Evolutionary conservation across 2,329 filamentous ascomycete genomes (phyloP).

Genomic region (Graphium sp.): DNA sequence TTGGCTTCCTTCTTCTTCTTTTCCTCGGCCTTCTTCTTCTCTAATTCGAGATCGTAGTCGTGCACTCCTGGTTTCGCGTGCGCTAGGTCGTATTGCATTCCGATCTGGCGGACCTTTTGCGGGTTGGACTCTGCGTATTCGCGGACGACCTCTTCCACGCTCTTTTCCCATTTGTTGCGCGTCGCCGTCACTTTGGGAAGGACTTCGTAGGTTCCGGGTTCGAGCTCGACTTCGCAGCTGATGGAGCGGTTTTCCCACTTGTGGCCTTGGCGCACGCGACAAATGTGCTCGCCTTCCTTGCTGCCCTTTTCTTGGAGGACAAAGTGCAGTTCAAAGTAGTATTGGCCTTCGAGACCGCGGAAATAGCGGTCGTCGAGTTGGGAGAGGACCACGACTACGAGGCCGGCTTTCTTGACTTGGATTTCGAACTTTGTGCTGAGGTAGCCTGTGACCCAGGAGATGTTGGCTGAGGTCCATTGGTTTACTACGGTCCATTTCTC

Average conservation of each 20-base stretch:
- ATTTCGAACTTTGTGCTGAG: conserved; percentile 24
- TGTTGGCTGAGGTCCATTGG: conserved; percentile 23
- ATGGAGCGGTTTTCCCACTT: conserved; percentile 41
- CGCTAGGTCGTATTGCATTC: conserved; percentile 42
- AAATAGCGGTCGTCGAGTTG: conserved; percentile 30
- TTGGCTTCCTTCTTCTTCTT: conserved; percentile 12
- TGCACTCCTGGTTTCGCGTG: conserved; percentile 38
- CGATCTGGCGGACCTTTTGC: conserved; percentile 46
- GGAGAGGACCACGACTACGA: conserved; percentile 23
- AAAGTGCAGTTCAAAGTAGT: conserved; percentile 23
- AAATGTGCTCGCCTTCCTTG: conserved; percentile 13
- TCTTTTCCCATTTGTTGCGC: conserved; percentile 21
- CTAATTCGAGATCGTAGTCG: conserved; percentile 25
- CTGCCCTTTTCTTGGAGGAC: conserved; percentile 17
- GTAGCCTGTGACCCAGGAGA: conserved; percentile 27
- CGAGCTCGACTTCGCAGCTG: conserved; percentile 54
- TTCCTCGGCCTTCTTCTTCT: conserved; percentile 10
- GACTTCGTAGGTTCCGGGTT: conserved; percentile 51
- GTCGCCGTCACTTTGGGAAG: conserved; percentile 50
- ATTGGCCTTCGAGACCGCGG: conserved; percentile 23
- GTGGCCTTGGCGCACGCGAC: conserved; percentile 15
- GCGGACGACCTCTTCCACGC: conserved; percentile 43
- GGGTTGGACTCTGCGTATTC: conserved; percentile 25
- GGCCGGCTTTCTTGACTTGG: conserved; percentile 20
- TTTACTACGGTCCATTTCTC: conserved; percentile 25